phyloP scores from a whole-genome alignment of 106 monocot genomes.

The Allium cepa region DNA sequence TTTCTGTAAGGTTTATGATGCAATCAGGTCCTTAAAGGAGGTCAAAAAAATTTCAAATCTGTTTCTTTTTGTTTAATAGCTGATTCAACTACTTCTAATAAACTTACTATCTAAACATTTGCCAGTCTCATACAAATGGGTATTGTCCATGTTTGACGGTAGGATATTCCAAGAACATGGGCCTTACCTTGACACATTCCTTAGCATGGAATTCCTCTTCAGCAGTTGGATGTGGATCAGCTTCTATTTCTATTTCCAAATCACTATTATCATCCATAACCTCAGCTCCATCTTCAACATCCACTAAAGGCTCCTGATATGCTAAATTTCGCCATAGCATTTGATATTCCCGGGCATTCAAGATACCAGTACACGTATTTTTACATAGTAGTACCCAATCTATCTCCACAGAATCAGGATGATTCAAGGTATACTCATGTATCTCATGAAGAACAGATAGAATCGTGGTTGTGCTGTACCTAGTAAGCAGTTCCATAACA shows the following conservation, averaged over 20 bases:
- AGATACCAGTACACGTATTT: constrained; percentile 58
- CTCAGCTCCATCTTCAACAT: constrained; percentile 48
- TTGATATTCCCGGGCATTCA: constrained; percentile 79
- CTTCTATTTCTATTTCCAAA: constrained; percentile 39
- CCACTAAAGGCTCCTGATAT: constrained; percentile 29
- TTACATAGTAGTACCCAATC: constrained; percentile 67
- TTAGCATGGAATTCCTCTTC: constrained; percentile 22
- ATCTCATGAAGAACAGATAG: constrained; percentile 57
- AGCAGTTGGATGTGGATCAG: constrained; percentile 15
- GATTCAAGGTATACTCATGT: constrained; percentile 25
- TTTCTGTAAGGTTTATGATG: too few relatives aligned
- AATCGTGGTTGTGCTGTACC: constrained; percentile 42
- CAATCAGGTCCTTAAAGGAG: too few relatives aligned
- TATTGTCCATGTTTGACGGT: too few relatives aligned
- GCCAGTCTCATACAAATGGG: too few relatives aligned
- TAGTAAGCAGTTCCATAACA: constrained; percentile 12
- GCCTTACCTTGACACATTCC: constrained; percentile 32
- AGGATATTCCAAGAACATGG: too few relatives aligned
- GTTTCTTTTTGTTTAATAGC: too few relatives aligned
- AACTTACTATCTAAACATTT: too few relatives aligned
- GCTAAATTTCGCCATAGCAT: constrained; percentile 97
- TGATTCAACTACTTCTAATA: too few relatives aligned
- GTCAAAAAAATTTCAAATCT: too few relatives aligned
- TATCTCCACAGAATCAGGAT: constrained; percentile 24
- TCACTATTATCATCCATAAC: constrained; percentile 61